A percentile compares a stretch with the other conserved stretches of the same genome.
Evolutionary conservation across 2,329 filamentous ascomycete genomes (phyloP).

Genomic region (Piedraia hortae): DNA sequence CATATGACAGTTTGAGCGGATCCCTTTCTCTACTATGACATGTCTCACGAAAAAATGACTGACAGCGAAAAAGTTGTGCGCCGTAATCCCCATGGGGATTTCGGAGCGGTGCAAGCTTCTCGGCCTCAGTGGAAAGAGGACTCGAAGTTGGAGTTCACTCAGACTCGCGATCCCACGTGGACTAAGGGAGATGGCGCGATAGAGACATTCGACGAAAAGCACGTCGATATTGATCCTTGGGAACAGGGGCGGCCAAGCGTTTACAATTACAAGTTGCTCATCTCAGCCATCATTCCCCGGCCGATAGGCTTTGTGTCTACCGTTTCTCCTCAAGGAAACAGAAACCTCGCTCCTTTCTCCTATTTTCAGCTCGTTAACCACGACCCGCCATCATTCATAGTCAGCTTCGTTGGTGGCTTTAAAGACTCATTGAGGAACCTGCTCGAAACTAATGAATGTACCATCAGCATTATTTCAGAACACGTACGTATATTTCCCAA

Average conservation of each 20-base stretch:
- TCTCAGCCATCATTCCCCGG: conserved; percentile 55
- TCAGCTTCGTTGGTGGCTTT: conserved; percentile 30
- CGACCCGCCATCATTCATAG: conserved; percentile 60
- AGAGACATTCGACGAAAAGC: conserved; percentile 24
- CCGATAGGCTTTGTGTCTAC: conserved; percentile 44
- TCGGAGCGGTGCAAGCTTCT: conserved; percentile 40
- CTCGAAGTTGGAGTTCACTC: conserved; percentile 26
- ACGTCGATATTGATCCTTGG: conserved; percentile 62
- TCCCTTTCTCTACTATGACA: too few relatives aligned
- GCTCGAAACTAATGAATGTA: conserved; percentile 39
- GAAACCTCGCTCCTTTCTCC: conserved; percentile 66
- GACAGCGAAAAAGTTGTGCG: conserved; percentile 19
- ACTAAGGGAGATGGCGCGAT: conserved; percentile 33
- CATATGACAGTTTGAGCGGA: too few relatives aligned
- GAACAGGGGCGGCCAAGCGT: conserved; percentile 35
- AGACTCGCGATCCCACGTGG: conserved; percentile 40
- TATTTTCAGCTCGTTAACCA: conserved; percentile 67
- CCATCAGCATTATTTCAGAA: conserved; percentile 66
- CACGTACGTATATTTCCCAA: conserved; percentile 36
- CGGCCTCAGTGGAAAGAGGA: conserved; percentile 31
- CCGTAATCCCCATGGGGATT: conserved; percentile 46
- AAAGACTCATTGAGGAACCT: conserved; percentile 66
- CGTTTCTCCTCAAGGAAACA: conserved; percentile 30
- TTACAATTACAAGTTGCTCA: conserved; percentile 80
- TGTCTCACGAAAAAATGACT: conserved; percentile 13